Conservation (phyloP, 495 filamentous ascomycete genomes). For the Penicillium parvum region DNA sequence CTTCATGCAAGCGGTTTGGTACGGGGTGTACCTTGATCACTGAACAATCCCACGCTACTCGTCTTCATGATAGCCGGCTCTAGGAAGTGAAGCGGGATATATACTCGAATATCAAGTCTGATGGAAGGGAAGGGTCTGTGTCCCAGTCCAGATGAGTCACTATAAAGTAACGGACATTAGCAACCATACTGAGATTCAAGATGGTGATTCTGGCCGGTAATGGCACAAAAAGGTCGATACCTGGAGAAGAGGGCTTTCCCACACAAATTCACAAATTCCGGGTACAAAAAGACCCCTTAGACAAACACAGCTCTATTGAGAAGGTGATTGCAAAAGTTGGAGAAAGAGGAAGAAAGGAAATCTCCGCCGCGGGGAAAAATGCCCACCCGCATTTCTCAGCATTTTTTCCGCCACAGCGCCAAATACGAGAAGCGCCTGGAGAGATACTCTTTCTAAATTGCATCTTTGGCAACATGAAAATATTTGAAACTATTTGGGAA, state of each 20-base stretch:
- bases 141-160: slow-evolving; percentile 14
- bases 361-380: slow-evolving; percentile 21
- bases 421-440: slow-evolving; percentile 1
- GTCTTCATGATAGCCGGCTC: slow-evolving; percentile 38
- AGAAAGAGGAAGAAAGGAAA: slow-evolving; percentile 3
- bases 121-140: neutral
- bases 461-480: too few relatives aligned
- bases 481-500: too few relatives aligned
- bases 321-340: slow-evolving; percentile 5
- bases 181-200: too few relatives aligned
- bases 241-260: too few relatives aligned
- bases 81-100: slow-evolving; percentile 26
- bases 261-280: too few relatives aligned
- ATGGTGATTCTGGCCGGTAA: too few relatives aligned
- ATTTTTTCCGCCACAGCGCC: too few relatives aligned
- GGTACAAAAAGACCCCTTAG: neutral
- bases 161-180: slow-evolving; percentile 18
- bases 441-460: neutral
- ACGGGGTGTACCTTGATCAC: slow-evolving; percentile 46
- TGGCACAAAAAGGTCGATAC: too few relatives aligned
- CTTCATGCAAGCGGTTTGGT: slow-evolving; percentile 42
- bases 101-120: slow-evolving; percentile 22
- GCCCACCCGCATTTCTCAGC: slow-evolving; percentile 14
- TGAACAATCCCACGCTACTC: slow-evolving; percentile 42
- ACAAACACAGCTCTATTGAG: neutral